phyloP scores from a whole-genome alignment of 2,329 filamentous ascomycete genomes.

The Scedosporium dehoogii region DNA sequence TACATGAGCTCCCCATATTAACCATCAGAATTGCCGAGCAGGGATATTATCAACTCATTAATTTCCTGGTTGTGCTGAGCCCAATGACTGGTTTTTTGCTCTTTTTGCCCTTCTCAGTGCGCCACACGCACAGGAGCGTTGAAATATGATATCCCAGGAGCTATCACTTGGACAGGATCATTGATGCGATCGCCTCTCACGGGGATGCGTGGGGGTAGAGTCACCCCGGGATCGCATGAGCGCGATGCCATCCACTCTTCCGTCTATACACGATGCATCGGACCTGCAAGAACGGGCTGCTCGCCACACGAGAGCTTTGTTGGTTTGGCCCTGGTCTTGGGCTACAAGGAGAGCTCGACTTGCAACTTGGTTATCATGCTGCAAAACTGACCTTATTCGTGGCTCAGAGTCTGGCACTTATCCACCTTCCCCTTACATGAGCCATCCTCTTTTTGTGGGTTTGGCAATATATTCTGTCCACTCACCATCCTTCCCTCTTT shows the following conservation, averaged over 20 bases:
- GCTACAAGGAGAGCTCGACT: not conserved
- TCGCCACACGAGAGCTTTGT: too few relatives aligned
- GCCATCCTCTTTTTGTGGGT: not conserved
- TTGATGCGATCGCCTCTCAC: not conserved
- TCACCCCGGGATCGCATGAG: not conserved
- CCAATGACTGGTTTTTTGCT: not conserved
- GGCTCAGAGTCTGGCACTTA: not conserved
- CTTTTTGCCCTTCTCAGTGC: too few relatives aligned
- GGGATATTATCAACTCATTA: not conserved
- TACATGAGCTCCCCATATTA: not conserved
- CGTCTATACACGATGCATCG: not conserved
- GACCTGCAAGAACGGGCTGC: too few relatives aligned
- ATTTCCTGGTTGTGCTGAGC: not conserved
- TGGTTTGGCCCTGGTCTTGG: not conserved
- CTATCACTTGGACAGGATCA: not conserved
- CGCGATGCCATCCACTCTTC: not conserved
- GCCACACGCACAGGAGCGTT: not conserved
- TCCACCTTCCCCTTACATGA: not conserved
- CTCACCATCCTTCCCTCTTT: not conserved
- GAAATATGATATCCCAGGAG: not conserved
- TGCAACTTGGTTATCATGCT: not conserved
- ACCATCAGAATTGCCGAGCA: not conserved
- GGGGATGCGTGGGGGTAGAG: not conserved
- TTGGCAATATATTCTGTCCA: slow-evolving; percentile 2
- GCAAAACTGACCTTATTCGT: not conserved